Evolutionary conservation across 495 filamentous ascomycete genomes (phyloP).

Genomic region (Tuber aestivum): DNA sequence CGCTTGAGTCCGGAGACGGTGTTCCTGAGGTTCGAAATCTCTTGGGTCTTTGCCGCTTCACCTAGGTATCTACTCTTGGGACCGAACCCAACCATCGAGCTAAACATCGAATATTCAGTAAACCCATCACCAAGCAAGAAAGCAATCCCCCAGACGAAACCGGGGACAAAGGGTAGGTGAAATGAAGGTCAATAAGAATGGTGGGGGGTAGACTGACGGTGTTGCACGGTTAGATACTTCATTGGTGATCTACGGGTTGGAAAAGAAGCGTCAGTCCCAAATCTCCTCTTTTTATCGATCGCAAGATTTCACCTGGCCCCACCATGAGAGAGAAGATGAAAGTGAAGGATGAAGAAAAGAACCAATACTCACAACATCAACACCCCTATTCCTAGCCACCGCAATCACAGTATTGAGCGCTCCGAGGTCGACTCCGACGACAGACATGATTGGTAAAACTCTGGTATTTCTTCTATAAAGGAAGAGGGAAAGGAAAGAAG

Average conservation of each 20-base stretch:
- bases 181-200: neutral
- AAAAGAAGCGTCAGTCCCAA: conserved; percentile 10
- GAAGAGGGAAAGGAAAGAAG: neutral
- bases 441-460: conserved; percentile 54
- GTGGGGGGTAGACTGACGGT: conserved; percentile 61
- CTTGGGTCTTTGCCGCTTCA: conserved; percentile 94
- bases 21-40: conserved; percentile 99
- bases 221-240: conserved; percentile 98
- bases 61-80: conserved; percentile 88
- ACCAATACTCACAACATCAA: conserved; percentile 83
- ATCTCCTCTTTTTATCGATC: neutral
- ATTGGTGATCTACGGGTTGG: conserved; percentile 75
- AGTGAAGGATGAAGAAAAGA: conserved; percentile 4
- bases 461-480: conserved; percentile 13
- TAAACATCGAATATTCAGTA: conserved; percentile 46
- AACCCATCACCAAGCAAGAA: neutral
- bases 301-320: conserved; percentile 35
- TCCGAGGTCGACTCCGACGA: conserved; percentile 92
- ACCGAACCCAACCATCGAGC: conserved; percentile 89
- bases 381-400: conserved; percentile 93
- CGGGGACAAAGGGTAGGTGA: neutral
- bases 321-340: conserved; percentile 10
- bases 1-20: conserved; percentile 89
- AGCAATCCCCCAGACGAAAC: neutral
- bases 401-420: conserved; percentile 95